Percentiles rank a stretch among this genome's conserved stretches.
phyloP scores from a whole-genome alignment of 148 eudicot species.

The Cornus florida region DNA sequence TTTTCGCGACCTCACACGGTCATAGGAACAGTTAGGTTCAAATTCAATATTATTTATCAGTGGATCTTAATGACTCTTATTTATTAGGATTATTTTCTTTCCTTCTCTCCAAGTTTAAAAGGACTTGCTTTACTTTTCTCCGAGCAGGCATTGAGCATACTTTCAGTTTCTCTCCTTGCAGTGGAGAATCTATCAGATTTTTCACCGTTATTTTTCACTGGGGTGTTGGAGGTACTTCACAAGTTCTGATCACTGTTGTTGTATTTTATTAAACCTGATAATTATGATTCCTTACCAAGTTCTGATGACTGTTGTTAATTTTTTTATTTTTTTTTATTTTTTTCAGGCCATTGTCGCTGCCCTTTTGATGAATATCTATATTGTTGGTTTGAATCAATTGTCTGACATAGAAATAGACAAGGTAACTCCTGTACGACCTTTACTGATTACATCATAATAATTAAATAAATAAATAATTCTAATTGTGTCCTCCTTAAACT shows the following conservation, averaged over 20 bases:
- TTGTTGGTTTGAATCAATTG: slow-evolving; percentile 91
- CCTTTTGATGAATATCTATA: slow-evolving; percentile 91
- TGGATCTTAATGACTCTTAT: background rate
- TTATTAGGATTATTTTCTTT: background rate
- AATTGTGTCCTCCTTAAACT: no score
- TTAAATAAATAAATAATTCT: no score
- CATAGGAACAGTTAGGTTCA: slow-evolving; percentile 86
- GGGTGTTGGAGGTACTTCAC: slow-evolving; percentile 69
- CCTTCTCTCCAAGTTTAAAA: background rate
- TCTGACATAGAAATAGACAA: slow-evolving; percentile 97
- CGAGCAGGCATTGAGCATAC: slow-evolving; percentile 92
- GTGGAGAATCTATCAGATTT: slow-evolving; percentile 80
- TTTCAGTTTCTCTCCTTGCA: slow-evolving; percentile 97
- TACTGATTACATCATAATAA: background rate
- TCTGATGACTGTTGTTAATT: background rate
- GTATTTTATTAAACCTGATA: background rate
- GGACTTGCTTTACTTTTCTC: slow-evolving; percentile 13
- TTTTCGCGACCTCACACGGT: slow-evolving; percentile 96
- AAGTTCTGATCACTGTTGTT: slow-evolving; percentile 10
- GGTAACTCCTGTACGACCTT: slow-evolving; percentile 26
- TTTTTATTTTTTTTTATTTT: background rate
- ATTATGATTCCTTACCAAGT: background rate
- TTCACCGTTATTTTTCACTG: slow-evolving; percentile 73
- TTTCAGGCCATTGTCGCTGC: slow-evolving; percentile 95
- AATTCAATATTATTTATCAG: background rate